Evolutionary conservation across 768 basidiomycete species (phyloP), one percentile per base, ranked within the genome.

Genomic region (Mycena amicta): DNA sequence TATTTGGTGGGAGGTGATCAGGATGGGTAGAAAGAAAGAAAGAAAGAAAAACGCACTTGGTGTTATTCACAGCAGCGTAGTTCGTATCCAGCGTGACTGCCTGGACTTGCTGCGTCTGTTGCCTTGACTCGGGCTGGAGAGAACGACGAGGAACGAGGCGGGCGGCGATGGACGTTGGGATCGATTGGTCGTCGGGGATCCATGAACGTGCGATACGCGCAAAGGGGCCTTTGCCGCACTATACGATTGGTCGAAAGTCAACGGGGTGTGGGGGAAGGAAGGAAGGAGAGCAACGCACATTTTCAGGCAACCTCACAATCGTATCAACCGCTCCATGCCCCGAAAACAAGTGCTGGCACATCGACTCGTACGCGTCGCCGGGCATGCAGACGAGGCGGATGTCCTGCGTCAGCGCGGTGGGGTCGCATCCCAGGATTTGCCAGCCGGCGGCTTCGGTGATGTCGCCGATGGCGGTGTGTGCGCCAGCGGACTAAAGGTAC

Each of bases 261-360:
- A 26, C n/a, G n/a, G n/a, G n/a, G n/a, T n/a, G n/a, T n/a, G n/a
- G n/a, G n/a, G n/a, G n/a, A n/a, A n/a, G n/a, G n/a, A n/a, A n/a
- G n/a, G n/a, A n/a, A n/a, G n/a, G n/a, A n/a, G n/a, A n/a, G n/a
- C n/a, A n/a, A n/a, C n/a, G n/a, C 37, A 75, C 74, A 56, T 53
- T 62, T 46, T 73, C 66, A 5, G 75, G 73, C 0, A 76, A 56
- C 13, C 72, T 66, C 20, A 76, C 74, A 25, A 76, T 63, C 5
- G 70, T 76, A 52, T 71, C 67, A 20, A 60, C 71, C 2, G 70
- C 73, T 15, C 72, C 70, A 30, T 55, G 50, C 0, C 55, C 55
- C 5, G 27, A 5, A 28, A 37, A 58, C 12, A 64, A 59, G 26
- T 64, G 59, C 23, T 57, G 31, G 56, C 62, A 64, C 43, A 41